Evolutionary conservation across 2,329 filamentous ascomycete species (phyloP).

Genomic region (Paraphoma chrysanthemicola): DNA sequence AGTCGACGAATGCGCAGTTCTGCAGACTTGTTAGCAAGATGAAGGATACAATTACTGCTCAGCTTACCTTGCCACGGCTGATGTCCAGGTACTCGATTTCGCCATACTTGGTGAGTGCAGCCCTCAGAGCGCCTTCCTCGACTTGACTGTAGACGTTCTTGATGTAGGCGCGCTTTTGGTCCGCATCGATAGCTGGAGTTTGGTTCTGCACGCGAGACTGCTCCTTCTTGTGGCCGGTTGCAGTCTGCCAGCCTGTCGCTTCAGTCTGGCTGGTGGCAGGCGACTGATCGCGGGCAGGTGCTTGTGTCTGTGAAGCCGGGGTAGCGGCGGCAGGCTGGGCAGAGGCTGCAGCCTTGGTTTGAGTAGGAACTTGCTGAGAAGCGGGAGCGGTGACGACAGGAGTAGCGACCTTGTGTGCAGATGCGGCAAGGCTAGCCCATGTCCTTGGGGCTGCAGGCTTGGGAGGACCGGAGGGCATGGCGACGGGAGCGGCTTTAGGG

Average conservation of each 20-base stretch:
- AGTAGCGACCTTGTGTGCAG: conserved; percentile 53
- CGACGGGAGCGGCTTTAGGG: conserved; percentile 64
- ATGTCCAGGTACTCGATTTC: conserved; percentile 70
- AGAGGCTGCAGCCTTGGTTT: conserved; percentile 45
- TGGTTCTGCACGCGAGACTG: conserved; percentile 77
- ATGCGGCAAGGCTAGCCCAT: conserved; percentile 75
- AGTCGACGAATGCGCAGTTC: conserved; percentile 98
- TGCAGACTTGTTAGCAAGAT: conserved; percentile 49
- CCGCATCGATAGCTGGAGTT: conserved; percentile 69
- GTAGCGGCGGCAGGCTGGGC: conserved; percentile 34
- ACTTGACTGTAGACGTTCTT: conserved; percentile 95
- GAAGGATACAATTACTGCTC: neutral
- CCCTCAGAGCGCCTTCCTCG: conserved; percentile 73
- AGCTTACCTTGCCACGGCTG: conserved; percentile 74
- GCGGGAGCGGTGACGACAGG: conserved; percentile 49
- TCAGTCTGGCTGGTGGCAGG: conserved; percentile 60
- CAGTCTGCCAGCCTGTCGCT: conserved; percentile 84
- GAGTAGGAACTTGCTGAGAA: conserved; percentile 39
- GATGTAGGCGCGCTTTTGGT: conserved; percentile 85
- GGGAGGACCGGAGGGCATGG: conserved; percentile 64
- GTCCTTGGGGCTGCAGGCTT: conserved; percentile 66
- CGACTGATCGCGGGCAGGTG: conserved; percentile 47
- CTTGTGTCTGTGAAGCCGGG: conserved; percentile 37
- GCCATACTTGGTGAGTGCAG: conserved; percentile 72
- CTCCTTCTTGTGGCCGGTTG: conserved; percentile 79